Evolutionary conservation across 371 early-diverging fungal species (phyloP), one percentile per base, ranked within the genome.

Genomic region (Zopfochytrium polystomum): DNA sequence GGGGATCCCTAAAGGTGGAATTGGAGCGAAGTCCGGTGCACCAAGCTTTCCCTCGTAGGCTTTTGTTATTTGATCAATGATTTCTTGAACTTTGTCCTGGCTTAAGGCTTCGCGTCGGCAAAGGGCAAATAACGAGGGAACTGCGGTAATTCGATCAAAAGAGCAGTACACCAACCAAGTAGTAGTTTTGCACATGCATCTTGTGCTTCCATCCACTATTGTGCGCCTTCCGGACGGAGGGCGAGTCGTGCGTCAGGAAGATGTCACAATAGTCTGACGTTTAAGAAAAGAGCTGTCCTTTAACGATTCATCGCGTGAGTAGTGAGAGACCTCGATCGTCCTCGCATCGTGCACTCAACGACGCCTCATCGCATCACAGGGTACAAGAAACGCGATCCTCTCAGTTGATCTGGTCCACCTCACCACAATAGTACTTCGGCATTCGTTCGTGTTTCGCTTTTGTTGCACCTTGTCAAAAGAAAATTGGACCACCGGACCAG

Each of bases 201-300:
- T 86, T 78, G 69, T 96, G 96, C 71, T 92, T 95, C 83, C 93
- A 92, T 48, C 96, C 96, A 32, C 86, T 81, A 79, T 94, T 94
- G 75, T 96, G 96, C 6, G 92, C 90, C 71, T 91, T 92, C 47
- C 95, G 80, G 42, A 95, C 95, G 35, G 93, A 35, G 26, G 89
- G 74, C 44, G 90, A 87, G 75, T 92, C 96, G 73, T 96, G 96
- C 2, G 95, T 96, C 53, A 96, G 78, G 72, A 90, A 93, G 69
- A 95, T 94, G 75, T 96, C 96, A 76, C 96, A 96, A 78, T 96
- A 96, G 67, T 95, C 95, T 38, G 38, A 7, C 7, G 38, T 38
- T n/a, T n/a, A n/a, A n/a, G n/a, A n/a, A n/a, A n/a, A n/a, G n/a
- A n/a, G n/a, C n/a, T n/a, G n/a, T n/a, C n/a, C n/a, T 11, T 38